Evolutionary conservation across 2,329 filamentous ascomycete genomes (phyloP), one percentile per base, ranked within the genome.

Genomic region (Stromatinia cepivora): DNA sequence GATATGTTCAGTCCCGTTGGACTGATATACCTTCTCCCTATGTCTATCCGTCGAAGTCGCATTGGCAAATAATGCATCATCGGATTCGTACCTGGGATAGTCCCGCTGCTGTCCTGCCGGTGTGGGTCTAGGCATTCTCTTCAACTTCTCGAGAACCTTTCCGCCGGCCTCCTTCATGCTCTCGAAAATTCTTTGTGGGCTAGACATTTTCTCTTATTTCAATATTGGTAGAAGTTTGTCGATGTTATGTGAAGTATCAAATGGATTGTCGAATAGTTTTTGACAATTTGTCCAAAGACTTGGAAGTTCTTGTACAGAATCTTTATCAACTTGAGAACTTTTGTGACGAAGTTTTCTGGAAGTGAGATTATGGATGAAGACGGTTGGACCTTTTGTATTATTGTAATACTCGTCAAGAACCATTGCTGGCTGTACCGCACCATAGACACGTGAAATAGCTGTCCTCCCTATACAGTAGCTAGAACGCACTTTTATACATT

Each of bases 111-210:
- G 17, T 4, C 3, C 15, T 22, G 6, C 9, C 22, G 25, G 5
- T 13, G 5, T 34, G 3, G 3, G 10, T n/a, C 1, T 31, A 3
- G 25, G 5, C 9, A 0, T 34, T 48, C 42, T 10, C 2, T 31
- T n/a, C 13, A 8, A 3, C 1, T n/a, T 22, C 4, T 9, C 4
- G 5, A 46, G 25, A 10, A 8, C 20, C 2, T 9, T 48, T 15
- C 10, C 17, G 10, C 6, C 20, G 9, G 11, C 10, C 42, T n/a
- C 28, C 10, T 62, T 48, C 45, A 50, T 62, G 2, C 3, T 25
- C 7, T 50, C 11, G 7, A 17, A 4, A 0, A 6, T 0, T 1
- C 15, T 13, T n/a, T 36, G 20, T 34, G 28, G 4, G 3, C 11
- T 11, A 50, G 42, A 15, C 20, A 62, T 62, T 62, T 1, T 5